A percentile compares a stretch with the other conserved stretches of the same genome.
Conservation (phyloP, 208 protist species). For the Vickermania spadyakhi region DNA sequence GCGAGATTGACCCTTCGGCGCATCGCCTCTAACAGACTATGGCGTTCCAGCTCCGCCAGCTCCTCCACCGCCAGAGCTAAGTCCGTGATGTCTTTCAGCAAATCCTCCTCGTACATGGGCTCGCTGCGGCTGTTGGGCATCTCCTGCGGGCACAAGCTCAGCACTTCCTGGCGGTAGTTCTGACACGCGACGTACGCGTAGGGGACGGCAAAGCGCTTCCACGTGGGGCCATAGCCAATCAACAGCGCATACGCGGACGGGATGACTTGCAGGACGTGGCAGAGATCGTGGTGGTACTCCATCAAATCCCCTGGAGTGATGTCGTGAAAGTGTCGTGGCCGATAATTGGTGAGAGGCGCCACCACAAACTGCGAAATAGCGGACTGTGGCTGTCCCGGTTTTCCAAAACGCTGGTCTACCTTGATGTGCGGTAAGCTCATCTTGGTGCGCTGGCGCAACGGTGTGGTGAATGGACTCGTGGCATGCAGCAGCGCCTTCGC, state of each 20-base stretch:
- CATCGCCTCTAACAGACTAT: conserved; percentile 71
- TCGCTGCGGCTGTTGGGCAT: conserved; percentile 76
- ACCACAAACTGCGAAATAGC: conserved; percentile 82
- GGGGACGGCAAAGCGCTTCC: conserved; percentile 83
- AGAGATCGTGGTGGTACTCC: conserved; percentile 86
- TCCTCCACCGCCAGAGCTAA: conserved; percentile 69
- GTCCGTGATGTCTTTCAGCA: conserved; percentile 80
- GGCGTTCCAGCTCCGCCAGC: conserved; percentile 52
- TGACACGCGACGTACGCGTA: conserved; percentile 65
- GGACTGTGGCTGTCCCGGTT: conserved; percentile 73
- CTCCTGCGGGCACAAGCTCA: conserved; percentile 74
- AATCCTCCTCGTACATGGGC: conserved; percentile 75
- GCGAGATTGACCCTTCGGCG: conserved; percentile 58
- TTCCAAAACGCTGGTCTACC: conserved; percentile 83
- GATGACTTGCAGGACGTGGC: conserved; percentile 51
- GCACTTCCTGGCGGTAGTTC: conserved; percentile 74
- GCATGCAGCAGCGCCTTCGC: conserved; percentile 76
- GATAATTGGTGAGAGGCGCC: conserved; percentile 80
- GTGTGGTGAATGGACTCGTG: conserved; percentile 80
- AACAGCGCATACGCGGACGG: conserved; percentile 37
- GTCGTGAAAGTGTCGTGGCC: conserved; percentile 83
- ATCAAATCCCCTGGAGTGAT: conserved; percentile 76
- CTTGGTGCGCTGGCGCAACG: conserved; percentile 56
- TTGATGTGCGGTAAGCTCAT: conserved; percentile 83
- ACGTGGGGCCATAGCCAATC: conserved; percentile 76